A percentile compares a stretch with the other conserved stretches of the same genome.
Conservation (phyloP, 1,139 yeast species). For the Wickerhamomyces sp. region DNA sequence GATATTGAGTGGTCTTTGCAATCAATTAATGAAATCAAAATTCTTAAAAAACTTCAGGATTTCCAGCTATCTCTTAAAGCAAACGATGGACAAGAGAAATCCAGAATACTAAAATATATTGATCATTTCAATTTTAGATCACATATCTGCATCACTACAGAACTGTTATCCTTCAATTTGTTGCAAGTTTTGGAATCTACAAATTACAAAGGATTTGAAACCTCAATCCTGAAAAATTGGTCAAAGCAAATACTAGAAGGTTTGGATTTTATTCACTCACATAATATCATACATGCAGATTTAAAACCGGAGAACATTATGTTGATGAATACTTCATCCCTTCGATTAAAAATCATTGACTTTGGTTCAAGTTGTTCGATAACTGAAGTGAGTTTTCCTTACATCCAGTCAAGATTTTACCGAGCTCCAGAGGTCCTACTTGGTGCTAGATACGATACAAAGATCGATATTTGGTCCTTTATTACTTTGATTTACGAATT, state of each 20-base stretch:
- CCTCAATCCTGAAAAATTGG: slow-evolving; percentile 46
- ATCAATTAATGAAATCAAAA: slow-evolving; percentile 73
- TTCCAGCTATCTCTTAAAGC: too few species aligned
- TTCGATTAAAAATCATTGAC: slow-evolving; percentile 54
- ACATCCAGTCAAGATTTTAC: slow-evolving; percentile 61
- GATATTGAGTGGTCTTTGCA: slow-evolving; percentile 73
- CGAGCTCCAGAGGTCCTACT: slow-evolving; percentile 77
- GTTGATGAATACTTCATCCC: slow-evolving; percentile 36
- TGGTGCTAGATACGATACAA: slow-evolving; percentile 68
- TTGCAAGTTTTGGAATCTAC: slow-evolving; percentile 62
- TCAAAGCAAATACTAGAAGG: slow-evolving; percentile 56
- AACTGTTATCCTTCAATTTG: slow-evolving; percentile 62
- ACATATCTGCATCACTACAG: slow-evolving; percentile 80
- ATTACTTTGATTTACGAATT: slow-evolving; percentile 69
- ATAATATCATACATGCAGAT: slow-evolving; percentile 72
- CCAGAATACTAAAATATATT: slow-evolving; percentile 44
- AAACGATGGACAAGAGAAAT: background rate
- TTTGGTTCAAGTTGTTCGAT: slow-evolving; percentile 57
- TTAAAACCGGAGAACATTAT: slow-evolving; percentile 67
- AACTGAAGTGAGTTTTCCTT: slow-evolving; percentile 47
- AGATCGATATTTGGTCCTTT: slow-evolving; percentile 79
- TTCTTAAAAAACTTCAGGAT: slow-evolving; percentile 45
- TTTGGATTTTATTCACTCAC: slow-evolving; percentile 52
- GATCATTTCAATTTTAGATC: slow-evolving; percentile 79
- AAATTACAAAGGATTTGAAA: slow-evolving; percentile 56